phyloP scores from a whole-genome alignment of 306 rosid species.

The Cucumis hystrix region DNA sequence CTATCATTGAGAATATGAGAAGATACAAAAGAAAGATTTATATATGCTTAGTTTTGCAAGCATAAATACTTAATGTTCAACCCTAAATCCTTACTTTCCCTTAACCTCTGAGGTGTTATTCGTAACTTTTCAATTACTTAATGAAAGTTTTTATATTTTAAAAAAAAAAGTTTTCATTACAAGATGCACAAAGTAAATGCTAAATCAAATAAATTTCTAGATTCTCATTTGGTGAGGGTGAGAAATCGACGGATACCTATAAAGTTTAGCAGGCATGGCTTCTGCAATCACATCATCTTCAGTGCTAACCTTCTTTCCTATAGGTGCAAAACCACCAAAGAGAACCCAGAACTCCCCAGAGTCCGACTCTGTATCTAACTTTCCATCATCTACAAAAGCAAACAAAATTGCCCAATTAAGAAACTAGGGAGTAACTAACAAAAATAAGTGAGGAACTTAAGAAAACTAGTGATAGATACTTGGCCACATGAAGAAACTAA shows the following conservation, averaged over 20 bases:
- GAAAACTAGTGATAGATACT: background rate
- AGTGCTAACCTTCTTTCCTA: slow-evolving; percentile 5
- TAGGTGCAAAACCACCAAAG: slow-evolving; percentile 17
- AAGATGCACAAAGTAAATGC: background rate
- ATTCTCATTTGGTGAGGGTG: background rate
- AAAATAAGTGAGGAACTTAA: slow-evolving; percentile 9
- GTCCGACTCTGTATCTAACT: slow-evolving; percentile 9
- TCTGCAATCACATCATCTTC: slow-evolving; percentile 9
- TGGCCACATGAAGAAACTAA: background rate
- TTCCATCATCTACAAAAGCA: slow-evolving; percentile 7
- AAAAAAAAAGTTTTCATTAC: background rate
- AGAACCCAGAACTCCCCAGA: slow-evolving; percentile 14
- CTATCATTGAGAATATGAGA: background rate
- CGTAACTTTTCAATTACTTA: background rate
- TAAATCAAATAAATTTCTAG: background rate
- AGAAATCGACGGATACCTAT: background rate
- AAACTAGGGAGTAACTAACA: slow-evolving; percentile 4
- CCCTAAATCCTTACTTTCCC: background rate
- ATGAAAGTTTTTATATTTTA: background rate
- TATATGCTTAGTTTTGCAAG: too few species aligned
- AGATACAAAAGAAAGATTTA: background rate
- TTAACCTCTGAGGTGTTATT: background rate
- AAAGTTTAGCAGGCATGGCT: slow-evolving; percentile 7
- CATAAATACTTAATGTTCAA: background rate
- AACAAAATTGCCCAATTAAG: background rate